Conservation (phyloP, 768 basidiomycete genomes). For the Suillus americanus region DNA sequence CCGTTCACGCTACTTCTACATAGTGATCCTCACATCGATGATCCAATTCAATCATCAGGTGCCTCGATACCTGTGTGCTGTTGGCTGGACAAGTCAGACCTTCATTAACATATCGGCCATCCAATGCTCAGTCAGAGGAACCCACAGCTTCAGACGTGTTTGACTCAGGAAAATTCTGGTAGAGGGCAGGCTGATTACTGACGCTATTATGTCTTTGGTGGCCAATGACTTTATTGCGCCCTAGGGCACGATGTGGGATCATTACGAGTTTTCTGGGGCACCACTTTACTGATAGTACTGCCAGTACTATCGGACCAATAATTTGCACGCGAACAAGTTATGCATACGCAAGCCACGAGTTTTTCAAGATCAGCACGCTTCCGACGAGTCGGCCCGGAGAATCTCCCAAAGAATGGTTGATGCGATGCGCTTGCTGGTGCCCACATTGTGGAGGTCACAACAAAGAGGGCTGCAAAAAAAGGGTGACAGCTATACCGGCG, state of each 20-base stretch:
- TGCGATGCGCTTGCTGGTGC: neutral
- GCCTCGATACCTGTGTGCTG: neutral
- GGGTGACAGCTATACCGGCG: neutral
- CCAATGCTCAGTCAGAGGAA: neutral
- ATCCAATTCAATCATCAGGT: neutral
- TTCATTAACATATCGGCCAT: neutral
- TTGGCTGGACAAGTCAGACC: neutral
- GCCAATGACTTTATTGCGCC: neutral
- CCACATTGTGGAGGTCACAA: neutral
- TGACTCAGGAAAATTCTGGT: neutral
- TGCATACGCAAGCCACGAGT: neutral
- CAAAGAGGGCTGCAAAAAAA: neutral
- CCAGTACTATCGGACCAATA: neutral
- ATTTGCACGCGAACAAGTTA: neutral
- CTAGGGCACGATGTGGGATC: neutral
- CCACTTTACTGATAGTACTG: neutral
- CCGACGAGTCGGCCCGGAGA: neutral
- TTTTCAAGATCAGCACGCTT: neutral
- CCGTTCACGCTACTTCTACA: neutral
- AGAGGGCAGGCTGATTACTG: no score
- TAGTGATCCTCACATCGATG: neutral
- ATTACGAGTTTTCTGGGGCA: neutral
- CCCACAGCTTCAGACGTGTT: neutral
- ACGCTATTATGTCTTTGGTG: neutral
- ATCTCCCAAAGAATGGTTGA: neutral